Base-by-base conservation (phyloP, 2,329 filamentous ascomycete species). In the Exophiala sideris region DNA sequence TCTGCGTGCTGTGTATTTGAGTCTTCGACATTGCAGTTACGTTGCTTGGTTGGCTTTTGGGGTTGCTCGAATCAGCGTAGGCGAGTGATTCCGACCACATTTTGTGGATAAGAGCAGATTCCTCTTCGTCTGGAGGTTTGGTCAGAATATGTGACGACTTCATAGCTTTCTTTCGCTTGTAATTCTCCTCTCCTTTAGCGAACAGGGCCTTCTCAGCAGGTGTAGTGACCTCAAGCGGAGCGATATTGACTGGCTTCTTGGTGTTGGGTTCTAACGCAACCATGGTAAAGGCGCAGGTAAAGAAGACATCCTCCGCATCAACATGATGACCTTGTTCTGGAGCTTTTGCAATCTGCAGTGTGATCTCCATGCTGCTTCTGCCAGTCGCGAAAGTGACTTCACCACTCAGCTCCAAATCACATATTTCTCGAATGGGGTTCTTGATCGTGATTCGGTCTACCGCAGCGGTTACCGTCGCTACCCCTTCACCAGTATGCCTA, bases 261-360 rank as follows among this genome's bases (percentile, higher is more conserved):
- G 85, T 89, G 3, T 65, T 72, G 1, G 86, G 85, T 62, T 89
- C 82, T 9, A 89, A 72, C 1, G 86, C 87, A 0, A 89, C 87
- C 87, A 90, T 89, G 0, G 86, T 89, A 65, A 89, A 89, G 5
- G 84, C 81, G 68, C 85, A 88, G n/a, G 83, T 86, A 68, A 88
- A 79, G 51, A 88, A 68, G 1, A 87, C 73, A 66, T 88, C 85
- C 40, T 85, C 79, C 1, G 81, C 74, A 58, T 77, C 77, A 11
- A 69, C 65, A 34, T 71, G 65, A 62, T 86, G 76, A 20, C 84
- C 85, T 38, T 47, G 47, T 32, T 76, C 72, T 0, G 84, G 80
- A 0, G 82, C 85, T 65, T 86, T 87, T 6, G 86, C 84, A 14
- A 90, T 86, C 66, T 88, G 84, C 61, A 88, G 80, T 0, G 86